Evolutionary conservation across 1,284 basidiomycete species (phyloP).

Genomic region (Melampsora abietis-canadensis): DNA sequence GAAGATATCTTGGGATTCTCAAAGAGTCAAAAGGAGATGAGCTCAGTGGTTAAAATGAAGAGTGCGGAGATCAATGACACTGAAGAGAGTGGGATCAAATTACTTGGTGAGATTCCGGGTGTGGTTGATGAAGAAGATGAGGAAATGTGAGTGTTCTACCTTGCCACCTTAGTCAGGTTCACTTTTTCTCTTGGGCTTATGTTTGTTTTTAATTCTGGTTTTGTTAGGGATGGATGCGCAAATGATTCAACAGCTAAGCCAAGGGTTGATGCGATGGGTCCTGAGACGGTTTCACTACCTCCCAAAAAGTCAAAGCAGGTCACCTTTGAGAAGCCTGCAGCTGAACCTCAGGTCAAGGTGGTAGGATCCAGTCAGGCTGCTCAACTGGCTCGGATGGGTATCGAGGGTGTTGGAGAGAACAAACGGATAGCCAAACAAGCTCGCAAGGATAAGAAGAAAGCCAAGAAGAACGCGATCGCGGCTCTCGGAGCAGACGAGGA

Average conservation of each 20-base stretch:
- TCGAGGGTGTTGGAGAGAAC: conserved; percentile 42
- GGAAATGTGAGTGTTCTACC: conserved; percentile 20
- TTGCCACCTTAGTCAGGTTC: too few species aligned
- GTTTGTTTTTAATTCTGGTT: neutral
- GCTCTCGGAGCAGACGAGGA: conserved; percentile 44
- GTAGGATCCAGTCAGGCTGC: conserved; percentile 39
- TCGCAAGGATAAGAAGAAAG: conserved; percentile 49
- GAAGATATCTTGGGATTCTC: conserved; percentile 62
- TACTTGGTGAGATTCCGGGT: conserved; percentile 22
- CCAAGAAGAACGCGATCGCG: conserved; percentile 51
- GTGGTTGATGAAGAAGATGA: conserved; percentile 45
- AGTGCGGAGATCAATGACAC: conserved; percentile 44
- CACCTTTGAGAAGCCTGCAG: conserved; percentile 35
- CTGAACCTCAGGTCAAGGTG: conserved; percentile 44
- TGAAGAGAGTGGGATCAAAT: conserved; percentile 40
- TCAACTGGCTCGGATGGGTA: conserved; percentile 42
- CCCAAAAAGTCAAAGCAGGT: conserved; percentile 46
- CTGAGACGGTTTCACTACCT: conserved; percentile 49
- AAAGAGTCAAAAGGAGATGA: conserved; percentile 61
- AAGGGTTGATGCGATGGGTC: conserved; percentile 21
- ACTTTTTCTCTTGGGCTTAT: neutral
- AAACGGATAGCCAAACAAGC: conserved; percentile 46
- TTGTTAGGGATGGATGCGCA: neutral
- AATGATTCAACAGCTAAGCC: neutral
- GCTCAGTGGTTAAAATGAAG: conserved; percentile 45